Conservation (phyloP, 2,329 filamentous ascomycete genomes). For the Colletotrichum paranaense region DNA sequence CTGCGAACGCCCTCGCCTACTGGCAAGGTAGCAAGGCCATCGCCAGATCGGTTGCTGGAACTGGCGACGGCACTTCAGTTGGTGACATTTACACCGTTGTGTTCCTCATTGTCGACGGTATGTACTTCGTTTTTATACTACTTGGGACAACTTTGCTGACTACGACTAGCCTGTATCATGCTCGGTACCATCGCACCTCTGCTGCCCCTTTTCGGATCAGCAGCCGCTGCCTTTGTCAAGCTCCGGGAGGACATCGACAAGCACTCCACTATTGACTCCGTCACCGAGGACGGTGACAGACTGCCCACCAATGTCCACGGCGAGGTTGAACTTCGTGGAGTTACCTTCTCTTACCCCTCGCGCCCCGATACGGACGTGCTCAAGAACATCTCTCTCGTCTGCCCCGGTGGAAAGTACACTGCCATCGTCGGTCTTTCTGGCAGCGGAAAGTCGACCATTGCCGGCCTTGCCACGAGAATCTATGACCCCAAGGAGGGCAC, state of each 20-base stretch:
- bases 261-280: conserved; percentile 56
- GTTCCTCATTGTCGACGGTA: conserved; percentile 71
- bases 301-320: conserved; percentile 58
- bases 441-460: conserved; percentile 68
- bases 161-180: conserved; percentile 64
- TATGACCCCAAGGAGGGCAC: conserved; percentile 65
- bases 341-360: conserved; percentile 58
- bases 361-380: conserved; percentile 55
- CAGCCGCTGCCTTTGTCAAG: conserved; percentile 68
- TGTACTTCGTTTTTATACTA: conserved; percentile 39
- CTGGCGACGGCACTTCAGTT: conserved; percentile 49
- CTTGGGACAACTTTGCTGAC: conserved; percentile 49
- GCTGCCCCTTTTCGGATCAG: conserved; percentile 69
- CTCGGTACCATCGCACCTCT: conserved; percentile 73
- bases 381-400: conserved; percentile 56
- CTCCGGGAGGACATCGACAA: conserved; percentile 68
- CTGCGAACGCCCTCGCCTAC: conserved; percentile 74
- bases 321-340: conserved; percentile 56
- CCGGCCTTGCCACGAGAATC: conserved; percentile 65
- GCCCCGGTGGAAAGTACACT: conserved; percentile 61
- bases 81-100: conserved; percentile 72
- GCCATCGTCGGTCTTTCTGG: conserved; percentile 70
- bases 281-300: conserved; percentile 50
- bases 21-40: conserved; percentile 72
- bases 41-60: conserved; percentile 50